Base-by-base conservation (phyloP, 2,329 filamentous ascomycete species). In the Neoascochyta sp. region DNA sequence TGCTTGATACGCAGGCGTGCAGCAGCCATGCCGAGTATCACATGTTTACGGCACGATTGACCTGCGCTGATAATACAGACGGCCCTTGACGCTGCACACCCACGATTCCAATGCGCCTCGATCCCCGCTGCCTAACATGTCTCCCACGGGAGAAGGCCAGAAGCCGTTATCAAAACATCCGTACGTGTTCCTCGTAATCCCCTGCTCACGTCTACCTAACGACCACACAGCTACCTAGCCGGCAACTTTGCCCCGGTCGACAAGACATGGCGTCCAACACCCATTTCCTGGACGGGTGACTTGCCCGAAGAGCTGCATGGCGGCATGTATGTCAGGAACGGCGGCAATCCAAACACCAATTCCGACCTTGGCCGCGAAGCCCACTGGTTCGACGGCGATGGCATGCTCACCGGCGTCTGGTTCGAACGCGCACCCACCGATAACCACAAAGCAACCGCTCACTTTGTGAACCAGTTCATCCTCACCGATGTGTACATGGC, bases 351-450 rank as follows among this genome's bases (percentile, higher is more conserved):
- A 5, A 66, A 81, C 6, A 71, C 71, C 16, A 79, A 83, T 35
- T 66, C 74, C 13, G 74, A 81, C 31, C 55, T 76, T 3, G 72
- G 71, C 21, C 70, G 78, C 41, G 78, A 82, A 50, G 73, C 77
- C 7, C 81, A 86, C 52, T 85, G 80, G 80, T 86, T 86, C 39
- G 82, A 86, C 45, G 81, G 82, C 17, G 81, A 86, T 52, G 82
- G 81, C 4, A 86, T 86, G 81, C 72, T 86, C 8, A 75, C 75
- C 16, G 81, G 81, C 2, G 80, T 86, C 0, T 67, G 68, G 11
- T 86, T 83, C 52, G 65, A 65, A 16, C 66, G 66, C 3, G 36
- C 57, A 62, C 17, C 26, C 9, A 22, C 51, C 5, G 53, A 67
- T 20, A 47, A 53, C 3, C 58, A 58, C 3, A 42, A 57, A 3